Conservation (phyloP, 169 alveolate species). For the Cryptosporidium meleagridis region DNA sequence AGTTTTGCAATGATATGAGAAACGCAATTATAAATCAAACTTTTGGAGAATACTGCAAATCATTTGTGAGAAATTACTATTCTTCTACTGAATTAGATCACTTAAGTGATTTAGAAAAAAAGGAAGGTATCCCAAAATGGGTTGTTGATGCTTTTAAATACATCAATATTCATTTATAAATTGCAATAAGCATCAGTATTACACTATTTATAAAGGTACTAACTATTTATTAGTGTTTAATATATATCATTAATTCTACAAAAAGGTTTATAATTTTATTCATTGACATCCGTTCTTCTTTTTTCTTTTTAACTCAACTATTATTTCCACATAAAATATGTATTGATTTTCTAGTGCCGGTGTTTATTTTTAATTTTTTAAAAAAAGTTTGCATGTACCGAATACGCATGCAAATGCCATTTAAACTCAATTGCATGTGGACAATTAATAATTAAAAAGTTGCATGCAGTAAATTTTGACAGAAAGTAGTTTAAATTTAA, state of each 20-base stretch:
- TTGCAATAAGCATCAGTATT: not conserved
- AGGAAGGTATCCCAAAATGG: conserved; percentile 88
- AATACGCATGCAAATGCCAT: not conserved
- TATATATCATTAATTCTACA: not conserved
- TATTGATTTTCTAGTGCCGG: not conserved
- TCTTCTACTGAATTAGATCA: conserved; percentile 16
- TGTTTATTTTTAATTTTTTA: not conserved
- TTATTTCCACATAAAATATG: not conserved
- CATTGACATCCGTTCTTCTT: not conserved
- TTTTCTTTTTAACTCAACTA: not conserved
- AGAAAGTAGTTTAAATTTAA: not conserved
- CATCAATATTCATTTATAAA: conserved; percentile 60
- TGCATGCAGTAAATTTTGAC: conserved; percentile 1
- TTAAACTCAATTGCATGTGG: not conserved
- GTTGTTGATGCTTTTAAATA: conserved; percentile 83
- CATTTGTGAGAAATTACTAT: conserved; percentile 81
- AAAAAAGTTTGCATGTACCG: not conserved
- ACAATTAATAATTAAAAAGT: not conserved
- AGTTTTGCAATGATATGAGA: conserved; percentile 86
- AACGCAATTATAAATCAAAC: conserved; percentile 83
- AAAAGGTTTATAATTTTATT: not conserved
- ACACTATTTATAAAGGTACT: not conserved
- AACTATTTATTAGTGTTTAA: not conserved
- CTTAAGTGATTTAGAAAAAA: conserved; percentile 64
- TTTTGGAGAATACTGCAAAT: conserved; percentile 84